These are phyloP conservation scores for Fraxinus pennsylvanica DNA, from an alignment of 257 asterid species.

Conservation along the genomic window DNA sequence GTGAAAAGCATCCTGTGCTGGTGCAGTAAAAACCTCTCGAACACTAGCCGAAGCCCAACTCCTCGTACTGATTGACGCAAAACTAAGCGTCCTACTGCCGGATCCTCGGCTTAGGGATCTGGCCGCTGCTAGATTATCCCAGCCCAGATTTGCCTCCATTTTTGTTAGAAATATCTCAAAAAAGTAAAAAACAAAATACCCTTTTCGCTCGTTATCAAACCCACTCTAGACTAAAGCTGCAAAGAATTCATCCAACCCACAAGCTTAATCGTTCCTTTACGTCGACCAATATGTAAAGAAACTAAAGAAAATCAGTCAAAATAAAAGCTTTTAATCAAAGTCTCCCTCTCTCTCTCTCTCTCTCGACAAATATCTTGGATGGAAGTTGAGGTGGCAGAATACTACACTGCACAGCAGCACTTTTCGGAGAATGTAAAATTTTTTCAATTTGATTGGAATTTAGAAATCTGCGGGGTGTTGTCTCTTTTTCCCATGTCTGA, in stretches of 20 bases:
- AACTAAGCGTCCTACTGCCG: slow-evolving; percentile 46
- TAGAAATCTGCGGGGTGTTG: not conserved
- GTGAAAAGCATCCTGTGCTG: slow-evolving; percentile 67
- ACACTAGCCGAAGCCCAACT: slow-evolving; percentile 81
- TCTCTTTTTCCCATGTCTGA: not conserved
- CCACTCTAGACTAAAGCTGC: slow-evolving; percentile 27
- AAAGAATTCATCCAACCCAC: not conserved
- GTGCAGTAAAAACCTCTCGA: slow-evolving; percentile 64
- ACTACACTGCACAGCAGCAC: too few relatives aligned
- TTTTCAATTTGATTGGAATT: not conserved
- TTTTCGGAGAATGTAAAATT: not conserved
- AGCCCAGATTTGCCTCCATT: slow-evolving; percentile 41
- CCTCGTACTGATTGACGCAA: slow-evolving; percentile 53
- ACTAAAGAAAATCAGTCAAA: not conserved
- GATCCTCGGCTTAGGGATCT: slow-evolving; percentile 71
- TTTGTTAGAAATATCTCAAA: not conserved
- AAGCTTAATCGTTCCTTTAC: not conserved
- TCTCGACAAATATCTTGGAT: not conserved
- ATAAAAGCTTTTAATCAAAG: not conserved
- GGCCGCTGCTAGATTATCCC: slow-evolving; percentile 49
- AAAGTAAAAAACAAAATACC: not conserved
- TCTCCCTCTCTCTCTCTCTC: not conserved
- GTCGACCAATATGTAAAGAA: not conserved
- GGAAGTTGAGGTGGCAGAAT: not conserved
- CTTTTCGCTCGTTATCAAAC: slow-evolving; percentile 6